phyloP scores from a whole-genome alignment of 805 yeast genomes.

The Lipomyces kockii region DNA sequence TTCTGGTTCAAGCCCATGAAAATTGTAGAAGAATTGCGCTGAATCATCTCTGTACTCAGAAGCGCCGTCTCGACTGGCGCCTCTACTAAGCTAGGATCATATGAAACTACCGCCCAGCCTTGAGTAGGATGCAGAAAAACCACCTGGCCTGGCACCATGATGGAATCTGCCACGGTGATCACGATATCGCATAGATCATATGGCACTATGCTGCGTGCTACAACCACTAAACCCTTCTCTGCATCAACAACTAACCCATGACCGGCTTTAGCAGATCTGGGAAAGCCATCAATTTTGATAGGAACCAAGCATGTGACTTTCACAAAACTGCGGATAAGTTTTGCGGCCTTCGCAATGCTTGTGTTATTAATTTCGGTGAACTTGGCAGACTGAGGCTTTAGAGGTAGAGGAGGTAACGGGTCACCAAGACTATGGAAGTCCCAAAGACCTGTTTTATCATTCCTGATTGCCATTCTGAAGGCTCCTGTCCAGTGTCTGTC shows the following conservation, averaged over 20 bases:
- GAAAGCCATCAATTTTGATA: constrained; percentile 74
- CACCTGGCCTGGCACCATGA: constrained; percentile 77
- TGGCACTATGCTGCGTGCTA: constrained; percentile 78
- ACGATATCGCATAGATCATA: constrained; percentile 79
- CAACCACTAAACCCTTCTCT: constrained; percentile 74
- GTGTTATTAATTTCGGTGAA: constrained; percentile 44
- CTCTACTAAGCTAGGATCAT: constrained; percentile 73
- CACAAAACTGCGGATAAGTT: constrained; percentile 70
- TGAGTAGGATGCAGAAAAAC: constrained; percentile 85
- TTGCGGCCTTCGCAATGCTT: constrained; percentile 58
- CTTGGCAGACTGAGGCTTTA: constrained; percentile 65
- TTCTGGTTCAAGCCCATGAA: constrained; percentile 81
- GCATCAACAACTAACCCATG: constrained; percentile 86
- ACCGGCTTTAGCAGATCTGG: constrained; percentile 63
- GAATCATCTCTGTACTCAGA: constrained; percentile 59
- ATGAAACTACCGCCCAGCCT: constrained; percentile 81
- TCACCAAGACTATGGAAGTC: constrained; percentile 57
- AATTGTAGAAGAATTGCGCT: constrained; percentile 74
- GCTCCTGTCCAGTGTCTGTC: constrained; percentile 86
- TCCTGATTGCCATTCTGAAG: constrained; percentile 67
- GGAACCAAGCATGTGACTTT: constrained; percentile 69
- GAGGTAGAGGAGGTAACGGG: constrained; percentile 60
- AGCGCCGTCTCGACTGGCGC: constrained; percentile 75
- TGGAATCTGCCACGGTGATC: constrained; percentile 83
- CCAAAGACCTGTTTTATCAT: constrained; percentile 63